Evolutionary conservation across 495 filamentous ascomycete genomes (phyloP).

Genomic region (Parathielavia hyrcaniae): DNA sequence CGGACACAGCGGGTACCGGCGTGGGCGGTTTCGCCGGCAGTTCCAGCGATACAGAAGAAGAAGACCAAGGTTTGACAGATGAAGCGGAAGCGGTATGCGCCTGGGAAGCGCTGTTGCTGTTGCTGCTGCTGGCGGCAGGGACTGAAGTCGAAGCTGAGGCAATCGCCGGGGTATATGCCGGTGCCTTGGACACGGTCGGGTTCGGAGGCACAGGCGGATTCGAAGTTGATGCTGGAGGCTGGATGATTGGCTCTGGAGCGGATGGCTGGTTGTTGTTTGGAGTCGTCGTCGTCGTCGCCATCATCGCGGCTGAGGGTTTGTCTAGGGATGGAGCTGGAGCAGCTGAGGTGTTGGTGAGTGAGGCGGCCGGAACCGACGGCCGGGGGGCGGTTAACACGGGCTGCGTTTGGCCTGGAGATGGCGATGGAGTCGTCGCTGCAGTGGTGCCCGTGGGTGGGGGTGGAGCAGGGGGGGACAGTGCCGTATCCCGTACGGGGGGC

Average conservation of each 20-base stretch:
- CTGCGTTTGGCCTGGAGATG: background rate
- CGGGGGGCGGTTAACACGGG: background rate
- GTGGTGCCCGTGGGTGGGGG: background rate
- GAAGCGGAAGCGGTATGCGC: no score
- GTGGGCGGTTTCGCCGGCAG: background rate
- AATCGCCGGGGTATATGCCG: no score
- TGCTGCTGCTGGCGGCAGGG: no score
- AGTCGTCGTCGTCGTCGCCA: background rate
- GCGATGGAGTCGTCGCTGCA: background rate
- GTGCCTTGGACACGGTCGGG: no score
- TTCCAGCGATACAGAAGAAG: background rate
- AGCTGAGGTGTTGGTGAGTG: background rate
- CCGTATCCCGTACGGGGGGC: background rate
- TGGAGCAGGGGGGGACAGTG: background rate
- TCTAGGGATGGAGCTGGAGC: background rate
- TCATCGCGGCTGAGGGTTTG: background rate
- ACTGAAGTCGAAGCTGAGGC: no score
- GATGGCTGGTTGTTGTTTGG: background rate
- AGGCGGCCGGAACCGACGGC: background rate
- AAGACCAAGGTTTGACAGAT: no score
- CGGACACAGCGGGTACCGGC: background rate
- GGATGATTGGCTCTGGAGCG: background rate
- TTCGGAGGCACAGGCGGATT: no score
- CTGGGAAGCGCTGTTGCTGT: no score
- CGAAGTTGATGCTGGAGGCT: background rate